A percentile compares a stretch with the other conserved stretches of the same genome.
Conservation (phyloP, 1,139 yeast genomes). For the Geotrichum histeridarum region DNA sequence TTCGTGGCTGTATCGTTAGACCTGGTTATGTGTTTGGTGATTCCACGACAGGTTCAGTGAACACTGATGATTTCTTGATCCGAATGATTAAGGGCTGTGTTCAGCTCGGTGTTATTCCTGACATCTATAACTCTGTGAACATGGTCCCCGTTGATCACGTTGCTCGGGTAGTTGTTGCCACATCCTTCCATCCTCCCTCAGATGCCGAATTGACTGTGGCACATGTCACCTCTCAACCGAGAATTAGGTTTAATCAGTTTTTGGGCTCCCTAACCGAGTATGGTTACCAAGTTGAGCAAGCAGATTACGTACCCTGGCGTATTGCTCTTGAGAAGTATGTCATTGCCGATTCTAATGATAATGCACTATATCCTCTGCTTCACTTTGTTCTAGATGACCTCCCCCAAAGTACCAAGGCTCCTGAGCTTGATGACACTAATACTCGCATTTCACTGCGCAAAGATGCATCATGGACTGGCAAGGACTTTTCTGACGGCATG, state of each 20-base stretch:
- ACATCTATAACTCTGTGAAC: slow-evolving; percentile 79
- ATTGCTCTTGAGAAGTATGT: slow-evolving; percentile 69
- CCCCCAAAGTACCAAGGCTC: slow-evolving; percentile 88
- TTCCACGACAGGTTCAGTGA: slow-evolving; percentile 73
- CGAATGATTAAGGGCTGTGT: slow-evolving; percentile 93
- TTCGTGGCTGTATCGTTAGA: slow-evolving; percentile 82
- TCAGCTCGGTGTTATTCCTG: slow-evolving; percentile 81
- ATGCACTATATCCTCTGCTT: slow-evolving; percentile 85
- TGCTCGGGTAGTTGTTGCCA: slow-evolving; percentile 81
- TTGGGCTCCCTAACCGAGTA: slow-evolving; percentile 57
- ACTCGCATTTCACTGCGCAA: slow-evolving; percentile 58
- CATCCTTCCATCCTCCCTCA: slow-evolving; percentile 72
- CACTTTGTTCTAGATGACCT: slow-evolving; percentile 91
- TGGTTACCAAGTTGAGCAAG: slow-evolving; percentile 63
- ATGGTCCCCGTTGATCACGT: slow-evolving; percentile 99
- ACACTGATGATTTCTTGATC: slow-evolving; percentile 91
- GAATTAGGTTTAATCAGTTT: slow-evolving; percentile 73
- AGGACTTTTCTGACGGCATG: slow-evolving; percentile 59
- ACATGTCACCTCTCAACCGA: slow-evolving; percentile 96
- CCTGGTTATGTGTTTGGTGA: slow-evolving; percentile 96
- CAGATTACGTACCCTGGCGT: slow-evolving; percentile 77
- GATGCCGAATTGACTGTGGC: slow-evolving; percentile 58
- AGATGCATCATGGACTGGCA: slow-evolving; percentile 61
- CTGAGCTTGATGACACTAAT: slow-evolving; percentile 84
- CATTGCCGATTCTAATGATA: slow-evolving; percentile 62